Evolutionary conservation across 176 grass and related monocot species (phyloP), one percentile per base, ranked within the genome.

Genomic region (Zea mays): DNA sequence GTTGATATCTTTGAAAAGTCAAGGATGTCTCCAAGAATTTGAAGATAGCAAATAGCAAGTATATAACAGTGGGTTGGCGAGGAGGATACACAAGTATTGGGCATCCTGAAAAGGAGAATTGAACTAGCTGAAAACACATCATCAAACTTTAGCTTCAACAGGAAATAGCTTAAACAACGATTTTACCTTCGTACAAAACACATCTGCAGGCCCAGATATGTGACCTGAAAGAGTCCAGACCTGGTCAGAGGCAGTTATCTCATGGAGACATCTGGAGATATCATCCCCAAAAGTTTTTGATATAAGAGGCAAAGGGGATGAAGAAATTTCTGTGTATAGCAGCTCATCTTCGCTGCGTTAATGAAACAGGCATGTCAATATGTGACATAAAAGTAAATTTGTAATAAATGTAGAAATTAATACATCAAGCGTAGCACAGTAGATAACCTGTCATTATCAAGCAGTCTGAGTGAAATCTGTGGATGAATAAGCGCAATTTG

Each of bases 71-170:
- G 7, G 39, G 69, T 37, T 66, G 12, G 34, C 7, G 7, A 75
- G 75, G 83, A 94, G 95, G 95, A 98, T 98, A 98, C 95, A 98
- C 21, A 98, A 44, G 87, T 94, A 92, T 62, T 98, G 95, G 77
- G 92, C 84, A 90, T 71, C 89, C 95, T 98, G 91, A 64, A 98
- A 88, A 84, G 34, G 52, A 90, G 62, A 79, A 75, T 64, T 65
- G 42, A 17, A 84, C 65, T 41, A 75, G 81, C 27, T 89, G 61
- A 83, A 73, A 71, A 68, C 65, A 65, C 33, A 71, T 74, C 58
- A 44, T 45, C 21, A 43, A 62, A 73, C 69, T 84, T 78, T 52
- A 64, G 48, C 61, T 47, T 72, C 16, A 78, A 74, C 41, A 79
- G 19, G 10, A 17, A 54, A 46, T 16, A 59, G 16, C 46, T 79